Evolutionary conservation across 2,329 filamentous ascomycete species (phyloP).

Genomic region (Fusarium ramigenum): DNA sequence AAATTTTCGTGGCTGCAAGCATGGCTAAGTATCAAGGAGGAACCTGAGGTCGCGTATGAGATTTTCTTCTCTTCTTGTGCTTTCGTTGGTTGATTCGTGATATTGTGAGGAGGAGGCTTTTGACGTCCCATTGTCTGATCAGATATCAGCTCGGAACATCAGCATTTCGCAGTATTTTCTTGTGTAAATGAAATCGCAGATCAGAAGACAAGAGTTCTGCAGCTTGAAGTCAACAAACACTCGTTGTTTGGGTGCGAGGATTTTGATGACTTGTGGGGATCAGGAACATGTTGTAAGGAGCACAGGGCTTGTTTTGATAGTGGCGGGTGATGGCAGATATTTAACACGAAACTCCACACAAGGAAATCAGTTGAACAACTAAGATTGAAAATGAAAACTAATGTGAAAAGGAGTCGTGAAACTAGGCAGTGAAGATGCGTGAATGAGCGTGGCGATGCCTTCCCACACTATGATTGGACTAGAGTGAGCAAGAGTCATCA

Average conservation of each 20-base stretch:
- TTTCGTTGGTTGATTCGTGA: neutral
- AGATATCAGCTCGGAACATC: neutral
- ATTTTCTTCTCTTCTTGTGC: neutral
- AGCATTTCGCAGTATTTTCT: neutral
- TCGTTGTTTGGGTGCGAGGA: neutral
- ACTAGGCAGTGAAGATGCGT: slow-evolving; percentile 12
- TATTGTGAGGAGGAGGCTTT: neutral
- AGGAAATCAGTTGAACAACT: neutral
- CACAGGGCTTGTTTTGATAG: neutral
- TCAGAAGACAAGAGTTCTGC: neutral
- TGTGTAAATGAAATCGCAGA: neutral
- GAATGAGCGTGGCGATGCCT: slow-evolving; percentile 16
- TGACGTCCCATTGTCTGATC: neutral
- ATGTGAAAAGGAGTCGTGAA: neutral
- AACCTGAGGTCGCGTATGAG: no score
- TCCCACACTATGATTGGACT: slow-evolving; percentile 3
- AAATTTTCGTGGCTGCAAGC: neutral
- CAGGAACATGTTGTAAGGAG: neutral
- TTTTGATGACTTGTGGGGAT: neutral
- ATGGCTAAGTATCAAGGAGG: neutral
- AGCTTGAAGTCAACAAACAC: no score
- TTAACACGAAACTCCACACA: neutral
- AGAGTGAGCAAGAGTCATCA: neutral
- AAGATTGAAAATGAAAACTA: neutral
- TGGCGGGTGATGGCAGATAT: neutral